Percentiles rank a stretch among this genome's conserved stretches.
phyloP scores from a whole-genome alignment of 2,329 filamentous ascomycete genomes.

The Emergomyces africanus region DNA sequence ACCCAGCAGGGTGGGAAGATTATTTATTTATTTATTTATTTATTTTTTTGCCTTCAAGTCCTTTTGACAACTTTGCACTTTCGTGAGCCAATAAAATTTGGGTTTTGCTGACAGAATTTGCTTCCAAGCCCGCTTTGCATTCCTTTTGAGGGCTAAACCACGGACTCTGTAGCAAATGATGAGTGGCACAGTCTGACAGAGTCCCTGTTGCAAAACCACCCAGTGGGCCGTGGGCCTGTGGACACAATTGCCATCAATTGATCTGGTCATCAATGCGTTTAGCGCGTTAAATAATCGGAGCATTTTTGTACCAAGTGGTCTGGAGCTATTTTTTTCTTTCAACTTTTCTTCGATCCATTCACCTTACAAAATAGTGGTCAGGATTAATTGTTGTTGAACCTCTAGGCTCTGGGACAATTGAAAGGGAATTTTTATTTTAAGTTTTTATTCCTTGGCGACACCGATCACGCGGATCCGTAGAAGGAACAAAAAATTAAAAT shows the following conservation, averaged over 20 bases:
- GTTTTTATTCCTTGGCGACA: neutral
- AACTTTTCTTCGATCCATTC: no score
- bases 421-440: no score
- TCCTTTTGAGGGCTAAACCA: neutral
- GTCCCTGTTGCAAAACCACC: neutral
- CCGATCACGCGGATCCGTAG: neutral
- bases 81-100: neutral
- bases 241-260: neutral
- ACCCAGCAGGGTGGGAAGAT: neutral
- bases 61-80: neutral
- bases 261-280: neutral
- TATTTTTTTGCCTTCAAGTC: neutral
- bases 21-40: neutral
- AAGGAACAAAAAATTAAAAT: neutral
- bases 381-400: neutral
- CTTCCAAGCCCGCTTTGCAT: neutral
- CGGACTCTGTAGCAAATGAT: neutral
- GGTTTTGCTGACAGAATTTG: neutral
- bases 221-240: neutral
- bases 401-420: no score
- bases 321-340: no score
- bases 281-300: neutral
- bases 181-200: neutral
- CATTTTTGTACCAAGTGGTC: neutral
- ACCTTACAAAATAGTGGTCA: no score